Evolutionary conservation across 116 monocot genomes (phyloP), one percentile per base, ranked within the genome.

Genomic region (Zostera marina): DNA sequence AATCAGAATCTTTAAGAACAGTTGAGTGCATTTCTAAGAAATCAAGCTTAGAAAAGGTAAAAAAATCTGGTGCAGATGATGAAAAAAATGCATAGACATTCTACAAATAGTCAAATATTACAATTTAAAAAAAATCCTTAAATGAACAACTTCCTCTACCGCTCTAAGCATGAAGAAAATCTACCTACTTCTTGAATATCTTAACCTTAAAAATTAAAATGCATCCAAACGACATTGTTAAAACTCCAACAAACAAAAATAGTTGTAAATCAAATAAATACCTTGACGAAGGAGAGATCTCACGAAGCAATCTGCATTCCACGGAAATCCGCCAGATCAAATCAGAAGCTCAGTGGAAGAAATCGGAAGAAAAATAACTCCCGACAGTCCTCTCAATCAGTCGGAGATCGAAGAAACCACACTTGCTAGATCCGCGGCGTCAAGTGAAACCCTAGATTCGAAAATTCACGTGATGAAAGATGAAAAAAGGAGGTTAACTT

Each of bases 401-500:
- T 15, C 58, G 6, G 22, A 59, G 17, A 59, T 25, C 45, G 14
- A 23, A 46, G 6, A 15, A 24, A 47, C 32, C 32, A 32, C 32
- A 32, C 32, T 32, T 5, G 0, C 32, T 5, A 32, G 32, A 5
- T 22, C 4, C 7, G 21, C 22, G 8, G 47, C 46, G 2, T 11
- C 58, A 44, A 14, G 42, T 25, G 43, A 42, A 22, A 17, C 11
- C 42, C 24, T 20, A 12, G 22, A 49, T n/a, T 5, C n/a, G 53
- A 41, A 47, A 60, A 54, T 11, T 19, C 11, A 22, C 14, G 52
- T 52, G 26, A 5, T 23, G 11, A 43, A 62, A 51, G 45, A 58
- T 52, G 60, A 69, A 74, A 54, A 48, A 59, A 57, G 62, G 22
- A 56, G 23, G 48, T 60, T 58, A 69, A 32, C 32, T 32, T 32